Conservation (phyloP, 1,284 basidiomycete genomes). For the Nidula niveotomentosa region DNA sequence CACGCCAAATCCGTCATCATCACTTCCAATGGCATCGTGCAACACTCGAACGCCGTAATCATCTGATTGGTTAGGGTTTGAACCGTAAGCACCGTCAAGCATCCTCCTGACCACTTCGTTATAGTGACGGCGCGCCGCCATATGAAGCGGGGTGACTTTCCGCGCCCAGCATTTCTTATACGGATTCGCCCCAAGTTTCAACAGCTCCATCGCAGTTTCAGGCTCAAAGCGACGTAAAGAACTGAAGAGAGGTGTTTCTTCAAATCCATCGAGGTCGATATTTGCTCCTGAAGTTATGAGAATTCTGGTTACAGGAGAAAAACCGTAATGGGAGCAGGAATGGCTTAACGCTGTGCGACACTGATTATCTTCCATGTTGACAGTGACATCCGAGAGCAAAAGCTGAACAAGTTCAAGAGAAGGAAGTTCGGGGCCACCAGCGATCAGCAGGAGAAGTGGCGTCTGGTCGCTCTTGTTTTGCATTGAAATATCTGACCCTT, state of each 20-base stretch:
- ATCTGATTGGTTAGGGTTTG: background rate
- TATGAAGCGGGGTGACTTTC: background rate
- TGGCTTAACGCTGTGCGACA: background rate
- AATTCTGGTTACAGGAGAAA: background rate
- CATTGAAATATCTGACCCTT: background rate
- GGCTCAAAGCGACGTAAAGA: background rate
- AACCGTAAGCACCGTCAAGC: background rate
- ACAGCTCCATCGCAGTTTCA: background rate
- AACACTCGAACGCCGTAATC: background rate
- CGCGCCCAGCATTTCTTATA: background rate
- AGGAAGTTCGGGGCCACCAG: background rate
- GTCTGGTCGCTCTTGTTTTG: background rate
- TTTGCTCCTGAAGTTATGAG: background rate
- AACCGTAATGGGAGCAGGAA: background rate
- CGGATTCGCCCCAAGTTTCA: background rate
- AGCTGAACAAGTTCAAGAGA: background rate
- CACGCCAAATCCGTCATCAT: background rate
- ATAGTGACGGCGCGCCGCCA: background rate
- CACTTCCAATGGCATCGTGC: background rate
- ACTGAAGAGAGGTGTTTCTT: background rate
- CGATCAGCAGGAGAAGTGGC: background rate
- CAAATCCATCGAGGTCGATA: background rate
- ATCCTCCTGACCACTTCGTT: background rate
- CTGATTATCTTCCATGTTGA: background rate
- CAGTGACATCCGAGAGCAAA: background rate